Evolutionary conservation across 2,329 filamentous ascomycete species (phyloP).

Genomic region (Trichoderma guizhouense): DNA sequence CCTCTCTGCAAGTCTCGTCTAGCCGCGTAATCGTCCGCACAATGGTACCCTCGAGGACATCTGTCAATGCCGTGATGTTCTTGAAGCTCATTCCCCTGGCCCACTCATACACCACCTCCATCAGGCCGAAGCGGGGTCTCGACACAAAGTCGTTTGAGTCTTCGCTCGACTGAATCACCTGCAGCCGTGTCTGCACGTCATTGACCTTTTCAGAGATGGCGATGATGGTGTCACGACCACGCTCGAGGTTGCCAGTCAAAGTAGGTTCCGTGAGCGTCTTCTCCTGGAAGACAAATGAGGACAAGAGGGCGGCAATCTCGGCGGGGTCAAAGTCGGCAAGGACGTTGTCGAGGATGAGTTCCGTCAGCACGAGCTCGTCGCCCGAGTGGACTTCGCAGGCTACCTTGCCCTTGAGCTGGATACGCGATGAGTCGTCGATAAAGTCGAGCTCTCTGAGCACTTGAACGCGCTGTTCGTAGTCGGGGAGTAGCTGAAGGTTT

Average conservation of each 20-base stretch:
- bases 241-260: conserved; percentile 76
- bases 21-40: conserved; percentile 89
- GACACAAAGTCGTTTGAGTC: conserved; percentile 91
- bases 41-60: conserved; percentile 96
- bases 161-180: conserved; percentile 86
- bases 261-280: conserved; percentile 82
- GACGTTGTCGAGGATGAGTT: conserved; percentile 94
- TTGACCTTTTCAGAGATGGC: conserved; percentile 92
- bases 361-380: conserved; percentile 92
- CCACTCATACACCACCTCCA: conserved; percentile 99
- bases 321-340: conserved; percentile 92
- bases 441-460: conserved; percentile 91
- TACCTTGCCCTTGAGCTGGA: conserved; percentile 96
- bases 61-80: conserved; percentile 92
- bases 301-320: conserved; percentile 91
- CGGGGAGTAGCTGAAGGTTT: conserved; percentile 89
- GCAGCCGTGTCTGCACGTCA: conserved; percentile 79
- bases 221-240: conserved; percentile 80
- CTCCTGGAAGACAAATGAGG: conserved; percentile 95
- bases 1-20: conserved; percentile 94
- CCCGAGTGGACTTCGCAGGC: conserved; percentile 97
- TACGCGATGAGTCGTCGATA: conserved; percentile 80
- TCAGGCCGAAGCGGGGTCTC: conserved; percentile 83
- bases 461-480: conserved; percentile 92
- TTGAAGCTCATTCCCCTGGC: conserved; percentile 97